Base-by-base conservation (phyloP, 192 early-diverging fungal species). In the Mortierella claussenii region DNA sequence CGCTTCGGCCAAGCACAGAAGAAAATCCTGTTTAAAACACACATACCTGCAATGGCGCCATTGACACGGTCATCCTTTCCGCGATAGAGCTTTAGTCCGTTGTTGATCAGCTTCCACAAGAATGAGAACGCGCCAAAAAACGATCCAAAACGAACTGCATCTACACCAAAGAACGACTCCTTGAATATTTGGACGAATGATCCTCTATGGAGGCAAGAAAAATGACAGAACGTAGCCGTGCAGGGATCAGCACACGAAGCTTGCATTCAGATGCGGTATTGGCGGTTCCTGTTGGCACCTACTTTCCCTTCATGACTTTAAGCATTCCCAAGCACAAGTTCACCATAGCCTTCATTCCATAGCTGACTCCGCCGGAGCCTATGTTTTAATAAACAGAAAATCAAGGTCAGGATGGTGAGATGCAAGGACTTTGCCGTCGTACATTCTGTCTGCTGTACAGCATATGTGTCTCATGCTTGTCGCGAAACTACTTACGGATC, bases 121-220 rank as follows among this genome's bases (percentile, higher is more conserved):
- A 92, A 85, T 12, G 91, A 82, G 68, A 94, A 94, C 42, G 71
- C 79, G n/a, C 90, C 93, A 84, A 94, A 83, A 82, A 90, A 90
- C n/a, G 80, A 79, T 31, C 85, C 91, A 67, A 94, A 93, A 15
- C 91, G 90, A 43, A 84, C 28, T 1, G 89, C 79, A 55, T 89
- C 87, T 0, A 46, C 47, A 5, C 83, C 83, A 64, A 88, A 84
- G 79, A 90, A 89, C 4, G 87, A 69, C 11, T 73, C 68, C 50
- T 85, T 69, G 20, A 89, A 65, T 23, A 76, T 65, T 1, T 64
- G 51, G 10, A 49, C 65, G 26, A 90, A 68, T 0, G 82, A 53
- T 12, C 61, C 78, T 60, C 85, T 88, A 53, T n/a, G n/a, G n/a
- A n/a, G n/a, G n/a, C n/a, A n/a, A n/a, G n/a, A n/a, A n/a, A n/a